These are phyloP conservation scores for Xylariaceae sp. DNA, from an alignment of 2,329 filamentous ascomycete species.

Conservation along the genomic window DNA sequence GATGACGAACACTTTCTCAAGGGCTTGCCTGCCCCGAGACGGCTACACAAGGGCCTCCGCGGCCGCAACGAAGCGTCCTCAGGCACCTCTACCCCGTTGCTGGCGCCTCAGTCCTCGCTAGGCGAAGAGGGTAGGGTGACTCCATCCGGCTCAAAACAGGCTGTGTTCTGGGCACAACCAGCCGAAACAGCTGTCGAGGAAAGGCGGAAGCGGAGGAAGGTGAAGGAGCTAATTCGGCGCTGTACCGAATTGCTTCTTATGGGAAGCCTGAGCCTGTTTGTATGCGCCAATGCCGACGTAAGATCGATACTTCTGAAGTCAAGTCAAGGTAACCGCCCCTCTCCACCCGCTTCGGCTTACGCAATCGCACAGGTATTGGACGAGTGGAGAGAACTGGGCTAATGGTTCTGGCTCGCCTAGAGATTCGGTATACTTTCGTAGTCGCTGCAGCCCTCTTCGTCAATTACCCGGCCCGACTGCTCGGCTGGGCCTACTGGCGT, in stretches of 20 bases:
- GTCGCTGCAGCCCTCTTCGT: slow-evolving; percentile 36
- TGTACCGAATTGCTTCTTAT: slow-evolving; percentile 49
- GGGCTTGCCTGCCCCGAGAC: slow-evolving; percentile 75
- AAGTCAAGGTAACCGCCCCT: slow-evolving; percentile 40
- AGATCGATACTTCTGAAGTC: slow-evolving; percentile 41
- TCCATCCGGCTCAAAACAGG: slow-evolving; percentile 20
- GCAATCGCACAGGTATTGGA: no score
- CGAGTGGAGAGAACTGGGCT: slow-evolving; percentile 7
- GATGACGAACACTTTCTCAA: slow-evolving; percentile 90
- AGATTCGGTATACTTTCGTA: slow-evolving; percentile 35
- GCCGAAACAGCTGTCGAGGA: slow-evolving; percentile 27
- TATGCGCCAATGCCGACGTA: slow-evolving; percentile 43
- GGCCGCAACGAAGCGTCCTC: slow-evolving; percentile 52
- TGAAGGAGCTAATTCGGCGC: slow-evolving; percentile 48
- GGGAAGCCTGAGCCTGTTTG: slow-evolving; percentile 41
- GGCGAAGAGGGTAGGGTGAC: slow-evolving; percentile 36
- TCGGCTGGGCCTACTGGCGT: slow-evolving; percentile 41
- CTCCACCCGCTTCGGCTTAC: no score
- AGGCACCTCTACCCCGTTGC: slow-evolving; percentile 49
- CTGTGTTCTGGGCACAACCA: slow-evolving; percentile 13
- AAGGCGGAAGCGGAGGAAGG: slow-evolving; percentile 40
- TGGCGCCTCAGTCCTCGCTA: slow-evolving; percentile 39
- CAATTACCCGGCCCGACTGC: slow-evolving; percentile 57
- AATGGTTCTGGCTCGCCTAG: slow-evolving; percentile 29
- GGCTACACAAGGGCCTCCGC: slow-evolving; percentile 72